Evolutionary conservation across 1,139 yeast genomes (phyloP).

Genomic region (Yamadazyma atmosphaerica): DNA sequence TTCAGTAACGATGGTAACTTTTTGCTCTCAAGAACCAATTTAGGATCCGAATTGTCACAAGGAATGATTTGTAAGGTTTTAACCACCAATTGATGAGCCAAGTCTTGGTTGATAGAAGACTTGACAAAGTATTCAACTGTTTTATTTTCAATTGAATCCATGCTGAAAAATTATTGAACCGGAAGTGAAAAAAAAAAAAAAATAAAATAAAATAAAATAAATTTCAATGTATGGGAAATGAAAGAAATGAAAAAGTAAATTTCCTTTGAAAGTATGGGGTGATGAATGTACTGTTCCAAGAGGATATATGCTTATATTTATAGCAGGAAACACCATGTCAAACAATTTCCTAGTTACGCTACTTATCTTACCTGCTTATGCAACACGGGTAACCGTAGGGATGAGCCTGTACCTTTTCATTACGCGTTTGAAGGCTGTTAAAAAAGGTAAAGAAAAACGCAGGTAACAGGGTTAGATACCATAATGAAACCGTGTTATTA

Average conservation of each 20-base stretch:
- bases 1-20: constrained; percentile 72
- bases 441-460: not conserved
- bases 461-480: not conserved
- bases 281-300: not conserved
- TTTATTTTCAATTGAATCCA: constrained; percentile 36
- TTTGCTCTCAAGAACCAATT: constrained; percentile 28
- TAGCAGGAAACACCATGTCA: not conserved
- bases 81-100: constrained; percentile 64
- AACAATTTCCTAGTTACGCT: not conserved
- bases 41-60: constrained; percentile 37
- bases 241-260: not conserved
- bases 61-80: constrained; percentile 64
- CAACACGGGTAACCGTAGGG: not conserved
- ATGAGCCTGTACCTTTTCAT: not conserved
- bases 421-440: constrained; percentile 1
- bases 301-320: not conserved
- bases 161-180: not conserved
- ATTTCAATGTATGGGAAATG: not conserved
- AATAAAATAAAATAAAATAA: not conserved
- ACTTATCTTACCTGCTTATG: not conserved
- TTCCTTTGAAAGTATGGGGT: not conserved
- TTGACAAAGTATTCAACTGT: constrained; percentile 56
- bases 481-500: not conserved
- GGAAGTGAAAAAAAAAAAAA: not conserved
- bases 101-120: constrained; percentile 63